These are phyloP conservation scores for Hemileia vastatrix DNA, from an alignment of 1,284 basidiomycete species.

Conservation along the genomic window DNA sequence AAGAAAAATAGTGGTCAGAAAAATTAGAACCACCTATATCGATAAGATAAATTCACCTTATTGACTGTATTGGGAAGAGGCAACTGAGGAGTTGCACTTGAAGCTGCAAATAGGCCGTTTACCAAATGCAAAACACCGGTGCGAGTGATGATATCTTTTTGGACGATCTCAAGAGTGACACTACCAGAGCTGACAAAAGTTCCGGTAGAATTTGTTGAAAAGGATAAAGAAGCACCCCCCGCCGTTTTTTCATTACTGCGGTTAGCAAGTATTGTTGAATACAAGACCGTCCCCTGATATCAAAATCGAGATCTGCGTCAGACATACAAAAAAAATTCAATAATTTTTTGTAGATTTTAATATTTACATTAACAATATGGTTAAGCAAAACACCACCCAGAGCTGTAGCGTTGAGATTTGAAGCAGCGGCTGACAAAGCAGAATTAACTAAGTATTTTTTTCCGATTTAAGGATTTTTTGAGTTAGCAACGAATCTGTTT, in stretches of 20 bases:
- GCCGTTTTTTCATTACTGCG: constrained; percentile 51
- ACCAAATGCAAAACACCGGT: constrained; percentile 62
- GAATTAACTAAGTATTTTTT: constrained; percentile 3
- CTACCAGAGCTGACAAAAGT: constrained; percentile 54
- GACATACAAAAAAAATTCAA: background rate
- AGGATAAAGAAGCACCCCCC: constrained; percentile 54
- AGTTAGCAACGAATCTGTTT: too few relatives aligned
- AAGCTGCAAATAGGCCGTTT: constrained; percentile 16
- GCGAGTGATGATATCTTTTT: constrained; percentile 56
- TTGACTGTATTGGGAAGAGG: constrained; percentile 12
- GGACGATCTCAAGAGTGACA: constrained; percentile 54
- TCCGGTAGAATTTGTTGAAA: constrained; percentile 56
- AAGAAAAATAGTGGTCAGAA: background rate
- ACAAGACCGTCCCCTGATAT: constrained; percentile 54
- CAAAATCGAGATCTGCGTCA: background rate
- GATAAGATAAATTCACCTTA: background rate
- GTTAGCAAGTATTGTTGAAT: constrained; percentile 52
- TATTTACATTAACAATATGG: constrained; percentile 21
- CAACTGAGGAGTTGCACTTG: constrained; percentile 13
- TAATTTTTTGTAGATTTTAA: too few relatives aligned
- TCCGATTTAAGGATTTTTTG: too few relatives aligned
- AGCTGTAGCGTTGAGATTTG: constrained; percentile 8
- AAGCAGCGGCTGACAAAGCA: constrained; percentile 2
- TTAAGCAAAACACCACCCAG: constrained; percentile 12
- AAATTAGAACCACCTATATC: too few relatives aligned